Conservation (phyloP, 2,329 filamentous ascomycete genomes). For the Microdochium nivale region DNA sequence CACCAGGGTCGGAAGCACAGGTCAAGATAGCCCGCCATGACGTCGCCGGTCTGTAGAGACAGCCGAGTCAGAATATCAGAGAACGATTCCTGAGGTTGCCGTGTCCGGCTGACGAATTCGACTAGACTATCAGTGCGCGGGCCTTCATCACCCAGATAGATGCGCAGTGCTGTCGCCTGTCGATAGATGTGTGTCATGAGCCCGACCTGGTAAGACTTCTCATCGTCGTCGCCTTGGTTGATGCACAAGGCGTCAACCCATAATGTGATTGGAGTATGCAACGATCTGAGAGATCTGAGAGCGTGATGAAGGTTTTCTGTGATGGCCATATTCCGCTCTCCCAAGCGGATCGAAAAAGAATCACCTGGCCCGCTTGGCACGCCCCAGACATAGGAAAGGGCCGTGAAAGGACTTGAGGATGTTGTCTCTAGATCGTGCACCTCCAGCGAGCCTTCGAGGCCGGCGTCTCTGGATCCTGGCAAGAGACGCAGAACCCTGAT, state of each 20-base stretch:
- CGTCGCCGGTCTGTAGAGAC: not conserved
- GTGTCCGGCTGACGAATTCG: not conserved
- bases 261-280: constrained; percentile 3
- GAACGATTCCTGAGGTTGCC: not conserved
- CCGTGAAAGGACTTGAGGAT: not conserved
- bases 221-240: constrained; percentile 3
- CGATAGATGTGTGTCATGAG: constrained; percentile 6
- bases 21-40: not conserved
- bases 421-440: not conserved
- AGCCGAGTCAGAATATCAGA: not conserved
- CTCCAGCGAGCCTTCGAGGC: not conserved
- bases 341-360: not conserved
- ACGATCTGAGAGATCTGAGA: constrained; percentile 5
- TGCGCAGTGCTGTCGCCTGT: constrained; percentile 2
- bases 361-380: not conserved
- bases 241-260: constrained; percentile 9
- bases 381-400: not conserved
- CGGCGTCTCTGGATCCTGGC: not conserved
- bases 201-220: constrained; percentile 3
- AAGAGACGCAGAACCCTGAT: not conserved
- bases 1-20: not conserved
- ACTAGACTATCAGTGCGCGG: not conserved
- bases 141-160: constrained; percentile 5
- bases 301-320: constrained; percentile 4
- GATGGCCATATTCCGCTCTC: not conserved